Percentiles rank a stretch among this genome's conserved stretches.
Evolutionary conservation across 2,329 filamentous ascomycete species (phyloP).

Genomic region (Exophiala sideris): DNA sequence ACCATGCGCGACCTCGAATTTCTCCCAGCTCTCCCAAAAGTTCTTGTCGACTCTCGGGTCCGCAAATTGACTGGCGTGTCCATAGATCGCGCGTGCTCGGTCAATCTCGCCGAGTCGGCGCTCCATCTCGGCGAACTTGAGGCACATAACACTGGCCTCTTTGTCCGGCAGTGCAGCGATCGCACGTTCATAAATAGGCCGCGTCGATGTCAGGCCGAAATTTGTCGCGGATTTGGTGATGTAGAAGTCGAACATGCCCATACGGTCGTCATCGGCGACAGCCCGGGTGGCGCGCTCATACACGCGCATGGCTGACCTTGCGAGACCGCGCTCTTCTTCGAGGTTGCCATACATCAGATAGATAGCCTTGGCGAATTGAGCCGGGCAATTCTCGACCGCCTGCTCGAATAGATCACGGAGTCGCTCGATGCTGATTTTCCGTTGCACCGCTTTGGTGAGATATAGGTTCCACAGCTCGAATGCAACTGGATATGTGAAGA

Average conservation of each 20-base stretch:
- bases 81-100: conserved; percentile 89
- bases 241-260: conserved; percentile 99
- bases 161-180: conserved; percentile 89
- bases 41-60: conserved; percentile 84
- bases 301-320: conserved; percentile 96
- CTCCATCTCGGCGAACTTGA: conserved; percentile 98
- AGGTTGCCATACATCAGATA: conserved; percentile 98
- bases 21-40: conserved; percentile 97
- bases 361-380: conserved; percentile 91
- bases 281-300: conserved; percentile 95
- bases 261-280: conserved; percentile 88
- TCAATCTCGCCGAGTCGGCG: conserved; percentile 89
- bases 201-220: conserved; percentile 90
- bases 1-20: conserved; percentile 94
- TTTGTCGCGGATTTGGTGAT: conserved; percentile 98
- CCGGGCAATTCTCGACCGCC: conserved; percentile 88
- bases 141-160: conserved; percentile 95
- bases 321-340: conserved; percentile 91
- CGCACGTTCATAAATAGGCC: conserved; percentile 93
- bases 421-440: conserved; percentile 91
- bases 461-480: conserved; percentile 99
- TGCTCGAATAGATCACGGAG: conserved; percentile 95
- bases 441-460: conserved; percentile 92
- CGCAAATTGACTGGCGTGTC: conserved; percentile 94
- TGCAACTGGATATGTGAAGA: conserved; percentile 97